phyloP scores from a whole-genome alignment of 805 yeast genomes.

The Saturnispora ahearnii region DNA sequence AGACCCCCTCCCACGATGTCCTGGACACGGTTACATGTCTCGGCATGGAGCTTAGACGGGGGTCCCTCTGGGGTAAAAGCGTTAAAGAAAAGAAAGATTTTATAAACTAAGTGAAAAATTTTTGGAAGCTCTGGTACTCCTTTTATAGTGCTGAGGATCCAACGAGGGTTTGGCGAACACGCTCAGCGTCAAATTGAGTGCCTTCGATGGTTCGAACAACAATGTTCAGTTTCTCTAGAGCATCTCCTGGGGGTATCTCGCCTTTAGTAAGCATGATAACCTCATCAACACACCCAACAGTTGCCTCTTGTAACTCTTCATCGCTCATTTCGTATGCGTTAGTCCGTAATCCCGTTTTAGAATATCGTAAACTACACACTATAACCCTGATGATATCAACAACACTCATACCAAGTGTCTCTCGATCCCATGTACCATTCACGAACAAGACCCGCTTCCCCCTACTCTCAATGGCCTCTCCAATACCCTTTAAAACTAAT shows the following conservation, averaged over 20 bases:
- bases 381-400: conserved; percentile 38
- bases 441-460: conserved; percentile 52
- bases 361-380: neutral
- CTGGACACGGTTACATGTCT: conserved; percentile 4
- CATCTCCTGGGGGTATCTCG: neutral
- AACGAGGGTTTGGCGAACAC: conserved; percentile 3
- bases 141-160: neutral
- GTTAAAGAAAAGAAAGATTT: conserved; percentile 3
- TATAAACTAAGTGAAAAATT: neutral
- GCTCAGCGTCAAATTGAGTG: conserved; percentile 1
- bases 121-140: neutral
- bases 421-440: conserved; percentile 73
- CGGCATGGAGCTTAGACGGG: conserved; percentile 6
- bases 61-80: conserved; percentile 3
- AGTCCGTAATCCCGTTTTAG: neutral
- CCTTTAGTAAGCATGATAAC: neutral
- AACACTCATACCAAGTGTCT: conserved; percentile 62
- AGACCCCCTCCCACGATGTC: conserved; percentile 6
- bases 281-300: neutral
- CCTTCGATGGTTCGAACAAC: neutral
- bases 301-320: neutral
- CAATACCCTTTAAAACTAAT: conserved; percentile 62
- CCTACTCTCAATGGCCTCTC: conserved; percentile 39
- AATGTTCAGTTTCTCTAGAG: neutral
- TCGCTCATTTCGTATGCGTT: neutral